Percentiles rank a stretch among this genome's conserved stretches.
These are phyloP conservation scores for Aspergillus cristatus DNA, from an alignment of 495 filamentous ascomycete species.

Conservation along the genomic window DNA sequence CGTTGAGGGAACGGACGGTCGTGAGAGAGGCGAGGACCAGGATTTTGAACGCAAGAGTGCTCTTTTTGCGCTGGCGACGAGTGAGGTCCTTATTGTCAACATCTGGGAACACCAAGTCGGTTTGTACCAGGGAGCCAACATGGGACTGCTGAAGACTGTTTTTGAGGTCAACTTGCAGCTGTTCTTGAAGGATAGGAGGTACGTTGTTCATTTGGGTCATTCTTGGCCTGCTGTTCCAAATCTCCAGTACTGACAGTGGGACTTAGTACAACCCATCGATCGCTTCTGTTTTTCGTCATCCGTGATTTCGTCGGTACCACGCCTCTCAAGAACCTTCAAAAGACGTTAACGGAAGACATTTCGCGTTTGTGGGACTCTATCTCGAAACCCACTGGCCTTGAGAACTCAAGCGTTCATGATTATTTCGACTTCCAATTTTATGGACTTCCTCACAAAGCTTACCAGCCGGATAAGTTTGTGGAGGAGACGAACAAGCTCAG, in stretches of 20 bases:
- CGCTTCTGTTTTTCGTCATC: constrained; percentile 96
- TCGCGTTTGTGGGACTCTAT: constrained; percentile 85
- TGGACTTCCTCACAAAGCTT: constrained; percentile 89
- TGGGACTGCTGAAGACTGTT: constrained; percentile 95
- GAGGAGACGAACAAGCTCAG: constrained; percentile 71
- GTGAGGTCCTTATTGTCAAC: constrained; percentile 96
- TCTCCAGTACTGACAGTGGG: constrained; percentile 15
- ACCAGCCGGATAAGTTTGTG: constrained; percentile 89
- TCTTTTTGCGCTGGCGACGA: constrained; percentile 91
- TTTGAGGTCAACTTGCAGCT: constrained; percentile 97
- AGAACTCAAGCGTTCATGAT: constrained; percentile 82
- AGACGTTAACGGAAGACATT: constrained; percentile 84
- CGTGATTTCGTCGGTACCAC: constrained; percentile 91
- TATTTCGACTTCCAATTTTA: constrained; percentile 99
- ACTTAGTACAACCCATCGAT: constrained; percentile 72
- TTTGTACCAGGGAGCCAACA: constrained; percentile 96
- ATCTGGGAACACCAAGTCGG: constrained; percentile 99
- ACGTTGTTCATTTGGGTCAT: constrained; percentile 25
- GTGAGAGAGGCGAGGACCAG: constrained; percentile 94
- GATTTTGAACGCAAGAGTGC: constrained; percentile 98
- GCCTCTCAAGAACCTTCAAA: constrained; percentile 76
- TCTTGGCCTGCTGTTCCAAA: background rate
- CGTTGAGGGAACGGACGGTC: constrained; percentile 94
- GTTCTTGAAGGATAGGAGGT: constrained; percentile 91
- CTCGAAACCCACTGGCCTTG: constrained; percentile 80